Evolutionary conservation across 371 early-diverging fungal species (phyloP), one percentile per base, ranked within the genome.

Genomic region (Polyrhizophydium stewartii): DNA sequence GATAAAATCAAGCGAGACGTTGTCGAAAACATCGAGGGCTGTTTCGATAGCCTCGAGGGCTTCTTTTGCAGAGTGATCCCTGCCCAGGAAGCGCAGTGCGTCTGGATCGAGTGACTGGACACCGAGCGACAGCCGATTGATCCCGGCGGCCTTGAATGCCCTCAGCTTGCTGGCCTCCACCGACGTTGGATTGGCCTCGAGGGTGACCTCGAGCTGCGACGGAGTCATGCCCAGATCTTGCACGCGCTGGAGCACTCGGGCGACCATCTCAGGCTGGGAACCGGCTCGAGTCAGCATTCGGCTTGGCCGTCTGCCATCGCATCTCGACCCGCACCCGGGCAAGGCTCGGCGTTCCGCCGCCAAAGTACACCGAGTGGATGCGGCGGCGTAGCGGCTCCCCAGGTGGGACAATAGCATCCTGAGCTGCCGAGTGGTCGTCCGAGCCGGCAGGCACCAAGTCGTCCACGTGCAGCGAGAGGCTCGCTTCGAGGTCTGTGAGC

Each of bases 1-100:
- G n/a, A 94, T 93, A 58, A 93, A 74, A 70, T 94, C 94, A 64
- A 87, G 80, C 7, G 87, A 86, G n/a, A 92, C 87, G 13, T 62
- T 67, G 12, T 83, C 78, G 68, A 92, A 92, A 12, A 89, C 68
- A 5, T 69, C 38, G 55, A 71, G 71, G 1, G 88, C 88, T 25
- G 74, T 70, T 10, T 78, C 66, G 3, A 84, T 22, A 10, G 49
- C 49, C 7, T 10, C 7, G 22, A 7, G 53, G 3, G 86, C 88
- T 22, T 88, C 82, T 0, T 63, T 51, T 1, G 82, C 86, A 1
- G 85, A 76, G 64, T 94, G 94, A 70, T 90, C 85, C 16, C 94
- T 76, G 1, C 87, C 89, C 62, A 89, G 72, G n/a, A 67, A 35
- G 33, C 51, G 43, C 40, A 93, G 69, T 21, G 76, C 81, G 13